Conservation (phyloP, 495 filamentous ascomycete species). For the Penicillium lagena region DNA sequence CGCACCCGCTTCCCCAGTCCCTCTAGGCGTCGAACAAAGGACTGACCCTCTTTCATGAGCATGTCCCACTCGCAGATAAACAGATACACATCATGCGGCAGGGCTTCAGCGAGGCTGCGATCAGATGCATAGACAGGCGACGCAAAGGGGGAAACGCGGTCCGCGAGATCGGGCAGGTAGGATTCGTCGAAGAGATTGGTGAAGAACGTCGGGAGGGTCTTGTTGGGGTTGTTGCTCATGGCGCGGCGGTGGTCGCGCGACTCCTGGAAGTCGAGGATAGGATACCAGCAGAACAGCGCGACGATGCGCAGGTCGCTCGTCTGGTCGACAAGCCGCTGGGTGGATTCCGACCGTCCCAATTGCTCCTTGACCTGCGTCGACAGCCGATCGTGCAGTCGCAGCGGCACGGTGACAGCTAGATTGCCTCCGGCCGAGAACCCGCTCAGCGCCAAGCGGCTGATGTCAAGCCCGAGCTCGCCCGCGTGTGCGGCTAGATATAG, state of each 20-base stretch:
- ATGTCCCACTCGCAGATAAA: slow-evolving; percentile 91
- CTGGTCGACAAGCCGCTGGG: slow-evolving; percentile 27
- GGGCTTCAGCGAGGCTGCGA: slow-evolving; percentile 37
- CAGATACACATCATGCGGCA: slow-evolving; percentile 62
- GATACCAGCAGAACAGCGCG: slow-evolving; percentile 73
- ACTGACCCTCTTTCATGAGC: slow-evolving; percentile 70
- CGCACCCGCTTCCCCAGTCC: slow-evolving; percentile 59
- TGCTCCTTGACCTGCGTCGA: slow-evolving; percentile 18
- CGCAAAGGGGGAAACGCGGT: slow-evolving; percentile 52
- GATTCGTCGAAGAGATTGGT: slow-evolving; percentile 82
- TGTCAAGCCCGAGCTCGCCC: slow-evolving; percentile 48
- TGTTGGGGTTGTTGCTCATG: slow-evolving; percentile 58
- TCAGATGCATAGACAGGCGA: slow-evolving; percentile 56
- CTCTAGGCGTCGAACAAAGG: slow-evolving; percentile 57
- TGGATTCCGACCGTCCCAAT: slow-evolving; percentile 30
- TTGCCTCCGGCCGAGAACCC: slow-evolving; percentile 91
- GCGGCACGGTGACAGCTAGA: slow-evolving; percentile 71
- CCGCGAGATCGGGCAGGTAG: slow-evolving; percentile 56
- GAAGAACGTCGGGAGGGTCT: slow-evolving; percentile 65
- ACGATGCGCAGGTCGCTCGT: slow-evolving; percentile 40
- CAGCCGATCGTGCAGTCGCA: slow-evolving; percentile 48
- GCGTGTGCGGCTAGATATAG: slow-evolving; percentile 59
- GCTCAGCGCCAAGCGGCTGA: slow-evolving; percentile 60
- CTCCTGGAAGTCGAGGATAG: slow-evolving; percentile 73
- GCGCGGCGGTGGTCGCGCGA: slow-evolving; percentile 67